Percentiles rank a stretch among this genome's conserved stretches.
phyloP scores from a whole-genome alignment of 2,329 filamentous ascomycete genomes.

The Aspergillus aculeatinus region DNA sequence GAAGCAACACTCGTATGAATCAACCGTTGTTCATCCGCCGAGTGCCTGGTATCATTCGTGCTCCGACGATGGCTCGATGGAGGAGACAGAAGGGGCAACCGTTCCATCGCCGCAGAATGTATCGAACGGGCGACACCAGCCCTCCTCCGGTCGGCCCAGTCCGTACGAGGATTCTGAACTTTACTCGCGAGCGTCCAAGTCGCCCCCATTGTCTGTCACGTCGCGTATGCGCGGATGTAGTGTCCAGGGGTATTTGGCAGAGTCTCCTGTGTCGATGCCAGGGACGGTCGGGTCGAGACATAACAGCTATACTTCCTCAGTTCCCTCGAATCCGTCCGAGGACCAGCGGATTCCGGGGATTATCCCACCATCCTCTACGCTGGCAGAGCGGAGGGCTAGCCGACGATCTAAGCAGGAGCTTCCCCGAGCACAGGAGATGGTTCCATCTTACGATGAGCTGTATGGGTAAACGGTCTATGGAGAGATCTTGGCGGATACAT shows the following conservation, averaged over 20 bases:
- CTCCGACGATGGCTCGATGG: constrained; percentile 22
- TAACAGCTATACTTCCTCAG: constrained; percentile 35
- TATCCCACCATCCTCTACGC: constrained; percentile 11
- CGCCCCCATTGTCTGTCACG: constrained; percentile 38
- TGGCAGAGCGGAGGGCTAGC: constrained; percentile 25
- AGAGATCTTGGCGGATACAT: not conserved
- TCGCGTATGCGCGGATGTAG: constrained; percentile 39
- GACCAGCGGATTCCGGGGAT: constrained; percentile 24
- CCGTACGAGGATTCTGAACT: constrained; percentile 17
- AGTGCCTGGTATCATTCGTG: constrained; percentile 10
- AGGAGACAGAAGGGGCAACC: constrained; percentile 24
- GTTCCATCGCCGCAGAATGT: constrained; percentile 3
- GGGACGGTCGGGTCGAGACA: constrained; percentile 32
- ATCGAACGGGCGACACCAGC: constrained; percentile 3
- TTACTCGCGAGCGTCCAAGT: constrained; percentile 31
- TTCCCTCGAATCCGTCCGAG: constrained; percentile 27
- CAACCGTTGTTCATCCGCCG: not conserved
- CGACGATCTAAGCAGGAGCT: constrained; percentile 21
- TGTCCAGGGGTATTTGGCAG: constrained; percentile 31
- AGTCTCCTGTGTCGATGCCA: constrained; percentile 25
- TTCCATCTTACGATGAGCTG: constrained; percentile 42
- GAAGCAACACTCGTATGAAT: constrained; percentile 3
- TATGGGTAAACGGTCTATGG: constrained; percentile 29
- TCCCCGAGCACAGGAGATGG: constrained; percentile 26
- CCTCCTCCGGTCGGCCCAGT: not conserved